phyloP scores from a whole-genome alignment of 257 asterid genomes.

The Linderniella brevidens region DNA sequence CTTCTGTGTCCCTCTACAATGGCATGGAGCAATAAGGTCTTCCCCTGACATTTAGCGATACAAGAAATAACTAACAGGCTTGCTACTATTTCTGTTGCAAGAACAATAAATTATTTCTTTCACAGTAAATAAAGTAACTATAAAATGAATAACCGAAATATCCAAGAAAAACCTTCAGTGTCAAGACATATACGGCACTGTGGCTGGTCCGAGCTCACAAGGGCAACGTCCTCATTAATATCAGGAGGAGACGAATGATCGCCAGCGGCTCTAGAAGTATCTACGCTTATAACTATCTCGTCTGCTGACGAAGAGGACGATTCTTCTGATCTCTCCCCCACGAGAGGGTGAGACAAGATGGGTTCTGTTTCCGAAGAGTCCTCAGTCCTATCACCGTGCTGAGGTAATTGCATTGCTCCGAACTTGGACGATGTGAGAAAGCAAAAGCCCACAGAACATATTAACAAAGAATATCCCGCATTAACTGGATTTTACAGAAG shows the following conservation, averaged over 20 bases:
- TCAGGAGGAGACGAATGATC: constrained; percentile 19
- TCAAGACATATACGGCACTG: constrained; percentile 98
- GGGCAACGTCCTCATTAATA: constrained; percentile 32
- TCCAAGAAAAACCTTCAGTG: constrained; percentile 39
- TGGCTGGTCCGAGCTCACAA: constrained; percentile 60
- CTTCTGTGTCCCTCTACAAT: constrained; percentile 97
- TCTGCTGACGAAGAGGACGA: constrained; percentile 33
- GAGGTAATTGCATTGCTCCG: constrained; percentile 52
- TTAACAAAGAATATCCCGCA: too few relatives aligned
- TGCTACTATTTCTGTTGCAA: not conserved
- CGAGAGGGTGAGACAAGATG: constrained; percentile 41
- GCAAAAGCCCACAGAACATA: too few relatives aligned
- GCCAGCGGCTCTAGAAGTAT: constrained; percentile 26
- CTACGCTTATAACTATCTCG: constrained; percentile 60
- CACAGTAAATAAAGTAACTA: constrained; percentile 2
- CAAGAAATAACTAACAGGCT: constrained; percentile 8
- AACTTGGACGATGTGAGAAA: constrained; percentile 7
- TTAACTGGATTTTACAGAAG: too few relatives aligned
- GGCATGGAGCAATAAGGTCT: constrained; percentile 96
- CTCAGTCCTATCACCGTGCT: constrained; percentile 44
- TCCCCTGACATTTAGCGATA: constrained; percentile 41
- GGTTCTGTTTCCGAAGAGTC: constrained; percentile 86
- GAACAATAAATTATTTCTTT: constrained; percentile 5
- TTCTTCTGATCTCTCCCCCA: constrained; percentile 33
- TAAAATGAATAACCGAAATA: constrained; percentile 3